These are phyloP conservation scores for Trypanosoma boissoni DNA, from an alignment of 208 protist genomes.

Conservation along the genomic window DNA sequence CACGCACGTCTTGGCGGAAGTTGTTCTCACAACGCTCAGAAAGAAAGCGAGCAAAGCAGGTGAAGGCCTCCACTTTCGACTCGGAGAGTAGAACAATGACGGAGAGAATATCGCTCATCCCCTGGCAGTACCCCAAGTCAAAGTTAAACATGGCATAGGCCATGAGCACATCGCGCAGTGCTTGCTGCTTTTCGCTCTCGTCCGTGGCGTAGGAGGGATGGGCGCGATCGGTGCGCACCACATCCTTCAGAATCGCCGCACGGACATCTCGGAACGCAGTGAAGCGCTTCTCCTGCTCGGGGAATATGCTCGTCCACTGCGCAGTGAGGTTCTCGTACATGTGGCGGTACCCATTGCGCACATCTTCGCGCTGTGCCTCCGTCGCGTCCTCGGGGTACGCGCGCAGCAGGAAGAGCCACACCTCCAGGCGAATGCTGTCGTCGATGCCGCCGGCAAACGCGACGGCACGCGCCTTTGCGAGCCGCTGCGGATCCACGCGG, in stretches of 20 bases:
- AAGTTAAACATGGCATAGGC: constrained; percentile 88
- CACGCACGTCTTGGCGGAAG: constrained; percentile 53
- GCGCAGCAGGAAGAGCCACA: constrained; percentile 77
- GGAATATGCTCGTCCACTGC: constrained; percentile 77
- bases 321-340: constrained; percentile 57
- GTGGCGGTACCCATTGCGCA: constrained; percentile 22
- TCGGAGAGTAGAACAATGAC: constrained; percentile 50
- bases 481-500: constrained; percentile 17
- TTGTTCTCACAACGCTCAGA: constrained; percentile 37
- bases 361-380: constrained; percentile 27
- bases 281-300: constrained; percentile 69
- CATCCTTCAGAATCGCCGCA: constrained; percentile 83
- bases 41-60: constrained; percentile 51
- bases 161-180: constrained; percentile 72
- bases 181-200: constrained; percentile 38
- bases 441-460: constrained; percentile 46
- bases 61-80: constrained; percentile 44
- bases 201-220: constrained; percentile 48
- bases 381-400: constrained; percentile 43
- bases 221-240: constrained; percentile 75
- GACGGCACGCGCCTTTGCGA: constrained; percentile 13
- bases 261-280: constrained; percentile 48
- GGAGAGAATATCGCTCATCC: constrained; percentile 86
- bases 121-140: constrained; percentile 91
- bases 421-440: constrained; percentile 47